Evolutionary conservation across 2,329 filamentous ascomycete species (phyloP).

Genomic region (Aspergillus hortae): DNA sequence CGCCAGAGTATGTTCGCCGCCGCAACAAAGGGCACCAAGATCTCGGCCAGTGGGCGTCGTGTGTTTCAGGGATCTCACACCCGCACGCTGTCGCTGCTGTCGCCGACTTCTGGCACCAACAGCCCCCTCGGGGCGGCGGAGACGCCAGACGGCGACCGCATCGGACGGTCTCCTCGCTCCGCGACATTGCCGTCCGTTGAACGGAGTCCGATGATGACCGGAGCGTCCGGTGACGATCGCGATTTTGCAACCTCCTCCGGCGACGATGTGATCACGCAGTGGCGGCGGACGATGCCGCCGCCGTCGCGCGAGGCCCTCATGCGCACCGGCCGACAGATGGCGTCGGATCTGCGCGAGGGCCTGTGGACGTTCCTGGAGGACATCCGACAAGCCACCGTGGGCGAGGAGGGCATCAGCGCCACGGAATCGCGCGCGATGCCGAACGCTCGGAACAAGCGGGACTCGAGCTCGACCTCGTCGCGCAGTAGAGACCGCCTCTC

Average conservation of each 20-base stretch:
- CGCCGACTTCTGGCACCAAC: slow-evolving; percentile 45
- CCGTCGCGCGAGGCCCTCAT: slow-evolving; percentile 51
- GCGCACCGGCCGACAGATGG: slow-evolving; percentile 68
- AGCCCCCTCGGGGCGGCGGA: slow-evolving; percentile 11
- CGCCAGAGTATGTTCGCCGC: slow-evolving; percentile 63
- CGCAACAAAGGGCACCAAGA: slow-evolving; percentile 29
- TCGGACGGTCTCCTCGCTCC: slow-evolving; percentile 36
- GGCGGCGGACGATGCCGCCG: slow-evolving; percentile 41
- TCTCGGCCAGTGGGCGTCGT: slow-evolving; percentile 49
- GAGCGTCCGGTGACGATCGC: slow-evolving; percentile 1
- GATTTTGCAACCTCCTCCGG: slow-evolving; percentile 20
- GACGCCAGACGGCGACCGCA: slow-evolving; percentile 20
- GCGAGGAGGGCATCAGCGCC: slow-evolving; percentile 77
- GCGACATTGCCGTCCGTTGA: slow-evolving; percentile 41
- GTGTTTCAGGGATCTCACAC: slow-evolving; percentile 66
- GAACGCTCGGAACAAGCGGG: slow-evolving; percentile 24
- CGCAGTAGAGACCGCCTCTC: slow-evolving; percentile 32
- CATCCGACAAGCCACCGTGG: slow-evolving; percentile 89
- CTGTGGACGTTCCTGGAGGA: slow-evolving; percentile 95
- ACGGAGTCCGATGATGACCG: slow-evolving; percentile 21
- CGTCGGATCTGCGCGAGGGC: slow-evolving; percentile 83
- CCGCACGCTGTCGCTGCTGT: slow-evolving; percentile 75
- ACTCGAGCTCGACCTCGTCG: slow-evolving; percentile 27
- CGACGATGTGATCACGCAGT: slow-evolving; percentile 37
- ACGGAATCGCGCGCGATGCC: slow-evolving; percentile 37